Conservation (phyloP, 2,329 filamentous ascomycete genomes). For the Moelleriella libera region DNA sequence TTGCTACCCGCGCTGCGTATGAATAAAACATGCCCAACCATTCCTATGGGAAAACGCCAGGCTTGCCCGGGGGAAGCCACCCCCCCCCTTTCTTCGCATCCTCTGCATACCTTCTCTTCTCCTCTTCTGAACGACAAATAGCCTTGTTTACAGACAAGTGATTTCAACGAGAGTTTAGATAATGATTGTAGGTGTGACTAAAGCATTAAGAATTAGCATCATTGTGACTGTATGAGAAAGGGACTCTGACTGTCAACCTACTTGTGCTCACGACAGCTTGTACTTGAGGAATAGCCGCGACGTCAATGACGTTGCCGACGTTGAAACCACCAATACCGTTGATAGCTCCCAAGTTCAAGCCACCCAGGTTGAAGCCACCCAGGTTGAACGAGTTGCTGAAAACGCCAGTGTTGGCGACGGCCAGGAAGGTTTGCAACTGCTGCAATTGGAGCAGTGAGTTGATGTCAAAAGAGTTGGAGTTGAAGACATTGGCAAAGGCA, state of each 20-base stretch:
- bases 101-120: too few species aligned
- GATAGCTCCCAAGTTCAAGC: slow-evolving; percentile 15
- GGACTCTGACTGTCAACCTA: not conserved
- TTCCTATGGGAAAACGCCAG: too few species aligned
- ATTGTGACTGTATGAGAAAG: not conserved
- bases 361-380: slow-evolving; percentile 12
- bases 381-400: slow-evolving; percentile 8
- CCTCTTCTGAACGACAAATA: too few species aligned
- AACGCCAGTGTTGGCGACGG: slow-evolving; percentile 14
- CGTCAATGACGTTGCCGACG: slow-evolving; percentile 15
- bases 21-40: not conserved
- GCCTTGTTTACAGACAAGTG: too few species aligned
- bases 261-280: slow-evolving; percentile 1
- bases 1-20: not conserved
- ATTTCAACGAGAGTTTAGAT: too few species aligned
- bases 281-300: slow-evolving; percentile 11
- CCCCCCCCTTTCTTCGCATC: too few species aligned
- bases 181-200: not conserved
- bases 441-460: slow-evolving; percentile 21
- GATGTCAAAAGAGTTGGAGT: slow-evolving; percentile 11
- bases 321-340: slow-evolving; percentile 12
- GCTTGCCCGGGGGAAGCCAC: too few species aligned
- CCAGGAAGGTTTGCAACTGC: slow-evolving; percentile 23
- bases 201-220: not conserved
- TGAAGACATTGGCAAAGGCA: slow-evolving; percentile 15